A percentile compares a stretch with the other conserved stretches of the same genome.
Evolutionary conservation across 768 basidiomycete species (phyloP).

Genomic region (Phallus indusiatus): DNA sequence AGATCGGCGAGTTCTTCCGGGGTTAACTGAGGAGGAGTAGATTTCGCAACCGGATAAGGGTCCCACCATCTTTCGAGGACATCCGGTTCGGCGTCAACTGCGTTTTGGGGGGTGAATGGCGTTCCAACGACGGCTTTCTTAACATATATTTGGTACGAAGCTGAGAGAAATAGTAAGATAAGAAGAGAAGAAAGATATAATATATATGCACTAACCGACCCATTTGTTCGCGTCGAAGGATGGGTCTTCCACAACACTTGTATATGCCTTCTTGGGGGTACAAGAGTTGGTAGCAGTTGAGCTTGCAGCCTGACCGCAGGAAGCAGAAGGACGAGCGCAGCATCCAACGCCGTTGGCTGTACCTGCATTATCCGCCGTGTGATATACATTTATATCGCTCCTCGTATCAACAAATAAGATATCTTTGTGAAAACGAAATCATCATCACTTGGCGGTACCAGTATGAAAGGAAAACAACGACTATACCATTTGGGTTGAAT

Average conservation of each 20-base stretch:
- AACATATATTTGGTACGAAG: slow-evolving; percentile 40
- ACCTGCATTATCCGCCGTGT: background rate
- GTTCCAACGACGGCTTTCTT: slow-evolving; percentile 20
- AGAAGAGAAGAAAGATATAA: background rate
- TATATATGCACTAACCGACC: slow-evolving; percentile 27
- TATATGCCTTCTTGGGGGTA: background rate
- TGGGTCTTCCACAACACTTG: background rate
- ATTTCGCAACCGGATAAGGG: slow-evolving; percentile 33
- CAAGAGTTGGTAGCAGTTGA: background rate
- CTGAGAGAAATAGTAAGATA: slow-evolving; percentile 16
- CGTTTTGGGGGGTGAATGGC: background rate
- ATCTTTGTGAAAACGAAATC: slow-evolving; percentile 22
- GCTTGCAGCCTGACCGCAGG: too few species aligned
- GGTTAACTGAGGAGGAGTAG: slow-evolving; percentile 21
- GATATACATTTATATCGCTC: slow-evolving; percentile 34
- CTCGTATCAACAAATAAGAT: slow-evolving; percentile 29
- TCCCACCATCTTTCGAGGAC: slow-evolving; percentile 43
- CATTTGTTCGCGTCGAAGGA: slow-evolving; percentile 33
- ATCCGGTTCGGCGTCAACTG: too few species aligned
- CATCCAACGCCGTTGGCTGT: background rate
- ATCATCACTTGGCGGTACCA: background rate
- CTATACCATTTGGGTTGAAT: slow-evolving; percentile 27
- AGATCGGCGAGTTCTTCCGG: background rate
- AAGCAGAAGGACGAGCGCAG: slow-evolving; percentile 2
- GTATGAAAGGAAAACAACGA: background rate